Conservation (phyloP, 495 filamentous ascomycete genomes). For the Hyaloscypha hepaticicola region DNA sequence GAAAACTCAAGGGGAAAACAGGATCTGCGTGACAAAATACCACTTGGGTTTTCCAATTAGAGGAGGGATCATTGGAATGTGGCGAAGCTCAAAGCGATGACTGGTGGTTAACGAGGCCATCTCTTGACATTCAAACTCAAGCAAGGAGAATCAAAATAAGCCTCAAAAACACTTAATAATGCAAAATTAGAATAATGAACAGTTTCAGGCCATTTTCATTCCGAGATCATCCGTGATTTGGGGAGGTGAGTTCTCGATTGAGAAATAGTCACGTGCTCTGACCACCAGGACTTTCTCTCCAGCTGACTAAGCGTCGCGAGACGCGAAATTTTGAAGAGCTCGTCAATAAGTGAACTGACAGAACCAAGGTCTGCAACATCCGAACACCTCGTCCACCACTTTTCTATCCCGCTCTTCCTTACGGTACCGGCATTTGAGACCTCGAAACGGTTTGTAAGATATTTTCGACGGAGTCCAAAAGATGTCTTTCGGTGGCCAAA, state of each 20-base stretch:
- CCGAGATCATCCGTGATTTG: too few species aligned
- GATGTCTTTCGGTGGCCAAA: conserved; percentile 98
- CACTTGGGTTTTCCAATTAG: conserved; percentile 6
- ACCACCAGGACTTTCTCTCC: neutral
- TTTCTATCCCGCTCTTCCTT: neutral
- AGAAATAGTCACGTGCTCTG: too few species aligned
- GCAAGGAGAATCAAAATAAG: too few species aligned
- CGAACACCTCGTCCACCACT: neutral
- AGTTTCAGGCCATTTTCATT: too few species aligned
- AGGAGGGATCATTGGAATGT: neutral
- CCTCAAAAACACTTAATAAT: too few species aligned
- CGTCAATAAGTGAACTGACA: conserved; percentile 1
- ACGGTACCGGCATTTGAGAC: neutral
- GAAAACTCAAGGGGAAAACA: conserved; percentile 11
- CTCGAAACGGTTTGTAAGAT: neutral
- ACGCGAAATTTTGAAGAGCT: conserved; percentile 25
- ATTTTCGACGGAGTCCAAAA: conserved; percentile 24
- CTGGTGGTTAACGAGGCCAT: conserved; percentile 1
- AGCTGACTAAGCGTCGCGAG: conserved; percentile 5
- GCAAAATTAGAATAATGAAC: too few species aligned
- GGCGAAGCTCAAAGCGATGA: neutral
- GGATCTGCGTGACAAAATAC: neutral
- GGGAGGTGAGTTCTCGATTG: too few species aligned
- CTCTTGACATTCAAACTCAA: too few species aligned
- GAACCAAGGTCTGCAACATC: conserved; percentile 16